phyloP scores from a whole-genome alignment of 305 asterid genomes.

The Plantago coronopus region DNA sequence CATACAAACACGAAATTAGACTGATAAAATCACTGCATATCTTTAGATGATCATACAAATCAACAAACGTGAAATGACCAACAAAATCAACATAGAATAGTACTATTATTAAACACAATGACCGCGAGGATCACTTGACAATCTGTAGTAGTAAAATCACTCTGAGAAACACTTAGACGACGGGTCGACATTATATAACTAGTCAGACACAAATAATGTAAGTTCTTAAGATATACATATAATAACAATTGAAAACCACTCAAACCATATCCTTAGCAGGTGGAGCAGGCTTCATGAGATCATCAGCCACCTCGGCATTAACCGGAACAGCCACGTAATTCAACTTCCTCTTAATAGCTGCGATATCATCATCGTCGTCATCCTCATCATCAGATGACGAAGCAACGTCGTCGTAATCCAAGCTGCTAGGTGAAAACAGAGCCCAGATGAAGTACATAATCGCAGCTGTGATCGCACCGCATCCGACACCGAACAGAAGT shows the following conservation, averaged over 20 bases:
- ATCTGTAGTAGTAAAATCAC: conserved; percentile 3
- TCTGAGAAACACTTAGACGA: conserved; percentile 4
- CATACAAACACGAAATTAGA: neutral
- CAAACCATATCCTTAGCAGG: conserved; percentile 17
- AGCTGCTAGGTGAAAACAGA: conserved; percentile 34
- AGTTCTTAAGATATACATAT: neutral
- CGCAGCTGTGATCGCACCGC: conserved; percentile 58
- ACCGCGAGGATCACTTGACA: conserved; percentile 13
- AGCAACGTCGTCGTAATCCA: conserved; percentile 37
- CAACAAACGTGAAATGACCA: neutral
- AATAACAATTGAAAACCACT: neutral
- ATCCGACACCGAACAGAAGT: conserved; percentile 53
- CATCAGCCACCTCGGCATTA: conserved; percentile 31
- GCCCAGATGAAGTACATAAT: conserved; percentile 58
- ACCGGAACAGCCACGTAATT: conserved; percentile 43
- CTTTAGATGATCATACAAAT: neutral
- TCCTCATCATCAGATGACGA: conserved; percentile 29
- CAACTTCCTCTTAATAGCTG: conserved; percentile 36
- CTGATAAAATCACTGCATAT: neutral
- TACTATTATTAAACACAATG: conserved; percentile 2
- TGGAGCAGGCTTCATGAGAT: conserved; percentile 32
- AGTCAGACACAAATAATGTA: neutral
- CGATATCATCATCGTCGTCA: conserved; percentile 31
- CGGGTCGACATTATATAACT: neutral
- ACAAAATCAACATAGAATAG: neutral